A percentile compares a stretch with the other conserved stretches of the same genome.
phyloP scores from a whole-genome alignment of 805 yeast genomes.

The Isabelozyma heimii region DNA sequence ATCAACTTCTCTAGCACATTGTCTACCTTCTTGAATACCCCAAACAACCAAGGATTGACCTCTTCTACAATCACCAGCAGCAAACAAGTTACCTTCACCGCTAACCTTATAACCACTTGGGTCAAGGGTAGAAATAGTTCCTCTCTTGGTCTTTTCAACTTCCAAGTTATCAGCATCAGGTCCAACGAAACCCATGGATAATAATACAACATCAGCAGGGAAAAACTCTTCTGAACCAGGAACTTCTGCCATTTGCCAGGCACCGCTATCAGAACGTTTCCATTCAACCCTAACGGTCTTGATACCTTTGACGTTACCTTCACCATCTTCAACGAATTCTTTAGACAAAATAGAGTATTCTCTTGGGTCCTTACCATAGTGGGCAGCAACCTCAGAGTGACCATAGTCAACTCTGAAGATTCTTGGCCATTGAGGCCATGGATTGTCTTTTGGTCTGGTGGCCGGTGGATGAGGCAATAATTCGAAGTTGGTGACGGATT shows the following conservation, averaged over 20 bases:
- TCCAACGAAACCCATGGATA: constrained; percentile 97
- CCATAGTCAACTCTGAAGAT: constrained; percentile 97
- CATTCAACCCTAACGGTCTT: constrained; percentile 97
- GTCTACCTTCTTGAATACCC: constrained; percentile 99
- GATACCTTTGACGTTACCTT: constrained; percentile 92
- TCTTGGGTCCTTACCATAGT: constrained; percentile 96
- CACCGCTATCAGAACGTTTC: constrained; percentile 93
- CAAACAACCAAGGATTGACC: constrained; percentile 98
- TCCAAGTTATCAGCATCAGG: constrained; percentile 83
- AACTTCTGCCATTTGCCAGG: constrained; percentile 98
- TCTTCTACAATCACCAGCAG: constrained; percentile 99
- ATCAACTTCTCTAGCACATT: constrained; percentile 95
- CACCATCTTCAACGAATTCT: constrained; percentile 92
- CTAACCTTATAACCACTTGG: constrained; percentile 66
- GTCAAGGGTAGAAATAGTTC: constrained; percentile 69
- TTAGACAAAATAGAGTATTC: constrained; percentile 93
- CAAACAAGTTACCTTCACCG: constrained; percentile 66
- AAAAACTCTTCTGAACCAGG: constrained; percentile 93
- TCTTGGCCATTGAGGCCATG: constrained; percentile 99
- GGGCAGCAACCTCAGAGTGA: constrained; percentile 90
- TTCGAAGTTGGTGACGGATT: constrained; percentile 91
- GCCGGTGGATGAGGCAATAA: constrained; percentile 89
- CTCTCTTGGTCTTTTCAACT: constrained; percentile 72
- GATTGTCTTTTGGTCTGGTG: constrained; percentile 86
- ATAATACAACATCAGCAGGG: constrained; percentile 89